Percentiles rank a stretch among this genome's conserved stretches.
phyloP scores from a whole-genome alignment of 2,329 filamentous ascomycete genomes.

The Gaeumannomyces sp. region DNA sequence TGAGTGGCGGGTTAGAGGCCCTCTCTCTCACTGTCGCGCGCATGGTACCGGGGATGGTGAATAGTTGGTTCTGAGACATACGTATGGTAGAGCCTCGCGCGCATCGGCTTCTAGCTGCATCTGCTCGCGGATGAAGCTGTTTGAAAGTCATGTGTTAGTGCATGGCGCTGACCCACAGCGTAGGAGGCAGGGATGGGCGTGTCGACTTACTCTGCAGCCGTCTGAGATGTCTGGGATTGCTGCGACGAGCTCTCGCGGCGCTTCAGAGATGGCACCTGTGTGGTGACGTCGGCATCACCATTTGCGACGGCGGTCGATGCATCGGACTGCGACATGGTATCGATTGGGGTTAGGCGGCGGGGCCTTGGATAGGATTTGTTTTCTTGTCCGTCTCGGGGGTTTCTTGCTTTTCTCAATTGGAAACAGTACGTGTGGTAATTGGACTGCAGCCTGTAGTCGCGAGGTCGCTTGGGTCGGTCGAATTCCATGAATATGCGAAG shows the following conservation, averaged over 20 bases:
- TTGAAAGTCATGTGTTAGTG: not conserved
- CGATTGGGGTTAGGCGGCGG: not conserved
- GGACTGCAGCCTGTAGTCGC: no score
- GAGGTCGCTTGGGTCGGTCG: no score
- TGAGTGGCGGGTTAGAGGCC: not conserved
- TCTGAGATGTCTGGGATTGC: conserved; percentile 61
- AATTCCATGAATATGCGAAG: no score
- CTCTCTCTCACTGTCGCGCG: no score
- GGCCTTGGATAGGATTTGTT: not conserved
- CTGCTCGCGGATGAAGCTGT: conserved; percentile 80
- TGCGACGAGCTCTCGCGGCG: conserved; percentile 57
- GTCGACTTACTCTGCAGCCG: conserved; percentile 57
- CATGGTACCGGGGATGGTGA: not conserved
- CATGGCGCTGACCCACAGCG: conserved; percentile 7
- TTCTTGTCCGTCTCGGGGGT: no score
- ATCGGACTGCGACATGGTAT: conserved; percentile 9
- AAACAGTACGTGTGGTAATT: no score
- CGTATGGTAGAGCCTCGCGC: conserved; percentile 88
- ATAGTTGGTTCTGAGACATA: conserved; percentile 33
- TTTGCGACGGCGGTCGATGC: conserved; percentile 13
- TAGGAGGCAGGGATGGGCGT: no score
- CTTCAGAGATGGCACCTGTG: conserved; percentile 26
- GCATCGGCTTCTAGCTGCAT: conserved; percentile 91
- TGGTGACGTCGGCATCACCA: conserved; percentile 40
- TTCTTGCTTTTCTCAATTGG: no score